phyloP scores from a whole-genome alignment of 2,329 filamentous ascomycete genomes.

The Fusarium oxysporum region DNA sequence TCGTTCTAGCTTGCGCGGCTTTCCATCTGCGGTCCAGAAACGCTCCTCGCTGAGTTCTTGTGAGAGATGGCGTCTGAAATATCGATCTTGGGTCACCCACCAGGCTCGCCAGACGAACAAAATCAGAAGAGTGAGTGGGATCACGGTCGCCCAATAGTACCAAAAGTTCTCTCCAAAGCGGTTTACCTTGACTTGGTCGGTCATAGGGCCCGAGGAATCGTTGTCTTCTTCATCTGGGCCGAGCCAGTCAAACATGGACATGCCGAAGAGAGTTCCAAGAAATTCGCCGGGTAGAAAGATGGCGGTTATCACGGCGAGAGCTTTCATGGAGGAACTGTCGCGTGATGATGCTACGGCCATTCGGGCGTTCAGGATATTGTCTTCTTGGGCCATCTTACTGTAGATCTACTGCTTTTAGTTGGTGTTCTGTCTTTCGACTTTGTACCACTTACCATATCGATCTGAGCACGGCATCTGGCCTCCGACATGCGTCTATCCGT shows the following conservation, averaged over 20 bases:
- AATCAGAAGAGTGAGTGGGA: constrained; percentile 58
- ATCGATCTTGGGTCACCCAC: constrained; percentile 61
- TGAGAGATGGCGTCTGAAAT: constrained; percentile 58
- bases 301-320: constrained; percentile 60
- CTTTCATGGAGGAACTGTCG: constrained; percentile 62
- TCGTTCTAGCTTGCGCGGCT: constrained; percentile 56
- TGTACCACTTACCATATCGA: constrained; percentile 55
- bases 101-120: constrained; percentile 58
- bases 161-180: constrained; percentile 56
- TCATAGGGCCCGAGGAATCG: not conserved
- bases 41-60: constrained; percentile 61
- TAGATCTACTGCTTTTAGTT: constrained; percentile 52
- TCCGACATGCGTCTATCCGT: constrained; percentile 61
- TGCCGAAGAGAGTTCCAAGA: constrained; percentile 59
- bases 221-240: constrained; percentile 49
- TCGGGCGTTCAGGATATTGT: constrained; percentile 58
- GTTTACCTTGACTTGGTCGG: constrained; percentile 27
- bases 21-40: constrained; percentile 60
- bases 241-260: constrained; percentile 62
- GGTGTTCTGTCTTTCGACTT: not conserved
- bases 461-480: constrained; percentile 58
- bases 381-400: constrained; percentile 62
- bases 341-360: constrained; percentile 56
- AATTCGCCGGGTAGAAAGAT: constrained; percentile 62
- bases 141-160: constrained; percentile 59